phyloP scores from a whole-genome alignment of 148 eudicot genomes.

The Arctostaphylos glauca region DNA sequence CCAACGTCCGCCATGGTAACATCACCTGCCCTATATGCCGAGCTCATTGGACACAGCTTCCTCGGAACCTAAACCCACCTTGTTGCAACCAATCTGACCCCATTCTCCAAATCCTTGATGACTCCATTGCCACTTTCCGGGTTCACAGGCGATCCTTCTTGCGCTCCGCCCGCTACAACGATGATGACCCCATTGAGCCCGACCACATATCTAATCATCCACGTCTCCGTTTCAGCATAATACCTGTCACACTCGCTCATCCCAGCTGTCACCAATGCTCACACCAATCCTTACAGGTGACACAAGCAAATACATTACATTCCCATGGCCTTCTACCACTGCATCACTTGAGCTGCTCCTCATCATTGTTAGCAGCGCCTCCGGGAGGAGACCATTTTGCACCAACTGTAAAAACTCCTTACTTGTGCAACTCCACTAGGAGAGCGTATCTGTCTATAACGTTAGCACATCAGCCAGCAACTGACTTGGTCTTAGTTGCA shows the following conservation, averaged over 20 bases:
- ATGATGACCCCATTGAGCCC: conserved; percentile 78
- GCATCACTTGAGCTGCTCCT: conserved; percentile 26
- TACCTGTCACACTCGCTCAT: conserved; percentile 37
- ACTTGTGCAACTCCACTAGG: conserved; percentile 8
- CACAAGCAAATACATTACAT: conserved; percentile 21
- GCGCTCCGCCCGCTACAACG: conserved; percentile 72
- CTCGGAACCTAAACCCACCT: conserved; percentile 57
- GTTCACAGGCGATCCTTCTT: conserved; percentile 76
- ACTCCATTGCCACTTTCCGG: conserved; percentile 67
- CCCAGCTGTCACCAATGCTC: conserved; percentile 32
- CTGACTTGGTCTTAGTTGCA: conserved; percentile 77
- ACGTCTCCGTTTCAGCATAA: conserved; percentile 54
- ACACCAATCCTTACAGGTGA: conserved; percentile 19
- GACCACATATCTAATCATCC: conserved; percentile 42
- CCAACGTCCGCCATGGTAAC: conserved; percentile 83
- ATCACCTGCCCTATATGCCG: conserved; percentile 86
- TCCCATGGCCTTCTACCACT: conserved; percentile 25
- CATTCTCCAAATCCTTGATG: conserved; percentile 66
- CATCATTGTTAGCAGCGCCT: conserved; percentile 31
- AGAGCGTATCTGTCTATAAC: conserved; percentile 50
- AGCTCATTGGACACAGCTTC: conserved; percentile 88
- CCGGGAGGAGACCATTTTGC: conserved; percentile 21
- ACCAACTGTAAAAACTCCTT: conserved; percentile 10
- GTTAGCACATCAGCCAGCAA: conserved; percentile 59
- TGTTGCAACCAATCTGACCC: conserved; percentile 63